Evolutionary conservation across 805 yeast genomes (phyloP).

Genomic region (Ogataea ganodermae): DNA sequence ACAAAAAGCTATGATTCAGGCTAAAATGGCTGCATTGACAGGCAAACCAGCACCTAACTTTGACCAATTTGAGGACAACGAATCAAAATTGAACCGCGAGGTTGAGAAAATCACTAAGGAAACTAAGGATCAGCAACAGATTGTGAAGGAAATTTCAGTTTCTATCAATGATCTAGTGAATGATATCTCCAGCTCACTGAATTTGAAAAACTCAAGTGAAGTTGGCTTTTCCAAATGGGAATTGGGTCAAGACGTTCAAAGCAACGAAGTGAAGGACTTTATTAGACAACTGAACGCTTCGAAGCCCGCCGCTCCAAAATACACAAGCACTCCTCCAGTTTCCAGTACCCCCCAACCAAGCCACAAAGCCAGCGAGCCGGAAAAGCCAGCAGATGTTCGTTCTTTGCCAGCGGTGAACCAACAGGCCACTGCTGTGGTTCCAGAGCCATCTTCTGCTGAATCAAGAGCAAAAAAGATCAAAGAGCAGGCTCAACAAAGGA

Average conservation of each 20-base stretch:
- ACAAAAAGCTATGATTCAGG: constrained; percentile 74
- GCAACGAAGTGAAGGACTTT: constrained; percentile 60
- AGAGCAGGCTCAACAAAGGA: constrained; percentile 79
- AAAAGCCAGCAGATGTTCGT: background rate
- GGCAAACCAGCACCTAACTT: constrained; percentile 60
- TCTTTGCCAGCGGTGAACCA: no score
- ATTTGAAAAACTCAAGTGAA: constrained; percentile 36
- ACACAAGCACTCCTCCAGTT: background rate
- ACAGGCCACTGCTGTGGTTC: no score
- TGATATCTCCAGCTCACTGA: constrained; percentile 39
- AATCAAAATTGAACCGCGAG: constrained; percentile 53
- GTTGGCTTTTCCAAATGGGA: constrained; percentile 75
- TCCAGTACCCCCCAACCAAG: background rate
- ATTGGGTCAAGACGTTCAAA: constrained; percentile 72
- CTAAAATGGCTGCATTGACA: constrained; percentile 91
- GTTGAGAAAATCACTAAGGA: constrained; percentile 53
- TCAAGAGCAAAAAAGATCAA: constrained; percentile 77
- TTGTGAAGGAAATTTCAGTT: constrained; percentile 69
- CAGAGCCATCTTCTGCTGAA: constrained; percentile 44
- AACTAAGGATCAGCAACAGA: constrained; percentile 54
- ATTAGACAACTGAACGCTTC: constrained; percentile 53
- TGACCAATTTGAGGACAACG: constrained; percentile 54
- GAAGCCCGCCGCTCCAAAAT: constrained; percentile 21
- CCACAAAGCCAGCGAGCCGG: background rate
- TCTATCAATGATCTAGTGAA: constrained; percentile 62